Base-by-base conservation (phyloP, 495 filamentous ascomycete species). In the Penicillium soppii region DNA sequence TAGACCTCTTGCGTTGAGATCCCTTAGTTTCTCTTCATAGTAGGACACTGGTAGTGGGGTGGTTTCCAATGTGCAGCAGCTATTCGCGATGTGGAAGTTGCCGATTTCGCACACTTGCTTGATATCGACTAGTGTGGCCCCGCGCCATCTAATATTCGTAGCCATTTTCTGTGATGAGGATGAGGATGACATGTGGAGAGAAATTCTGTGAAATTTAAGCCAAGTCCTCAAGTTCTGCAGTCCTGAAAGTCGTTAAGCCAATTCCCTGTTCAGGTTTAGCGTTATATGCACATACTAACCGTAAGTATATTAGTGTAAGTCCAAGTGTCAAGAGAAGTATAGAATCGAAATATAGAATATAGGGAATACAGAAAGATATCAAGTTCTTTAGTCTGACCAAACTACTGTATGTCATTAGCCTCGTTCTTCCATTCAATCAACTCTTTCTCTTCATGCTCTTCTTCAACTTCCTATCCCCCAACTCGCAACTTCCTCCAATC, bases 71-170 rank as follows among this genome's bases (percentile, higher is more conserved):
- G 65, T 66, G 16, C 57, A 42, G 7, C 58, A 52, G 2, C 57
- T 70, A 47, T 73, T 44, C 21, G 46, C 43, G 27, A 71, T 55
- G 44, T 71, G 65, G 35, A 65, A 53, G 16, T 47, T 58, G 51
- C 67, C 62, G 50, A 71, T 69, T 21, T 43, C 50, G 1, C 44
- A 52, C 44, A 70, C 49, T 32, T 67, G 60, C 7, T 58, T 51
- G 10, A 71, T 47, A 41, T 68, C 59, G 8, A 42, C 33, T 7
- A 49, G 19, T 4, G 39, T 58, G 12, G 59, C 60, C 4, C 47
- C 30, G 10, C 60, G 65, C 47, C 52, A 55, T 42, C 29, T 12
- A 8, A 10, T 42, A 27, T 27, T 27, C 25, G 4, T 9, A 9
- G 25, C 25, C 25, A 5, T 27, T 27, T 27, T 9, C 25, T 9